Conservation (phyloP, 805 yeast species). For the Zygosaccharomyces pseudorouxii region DNA sequence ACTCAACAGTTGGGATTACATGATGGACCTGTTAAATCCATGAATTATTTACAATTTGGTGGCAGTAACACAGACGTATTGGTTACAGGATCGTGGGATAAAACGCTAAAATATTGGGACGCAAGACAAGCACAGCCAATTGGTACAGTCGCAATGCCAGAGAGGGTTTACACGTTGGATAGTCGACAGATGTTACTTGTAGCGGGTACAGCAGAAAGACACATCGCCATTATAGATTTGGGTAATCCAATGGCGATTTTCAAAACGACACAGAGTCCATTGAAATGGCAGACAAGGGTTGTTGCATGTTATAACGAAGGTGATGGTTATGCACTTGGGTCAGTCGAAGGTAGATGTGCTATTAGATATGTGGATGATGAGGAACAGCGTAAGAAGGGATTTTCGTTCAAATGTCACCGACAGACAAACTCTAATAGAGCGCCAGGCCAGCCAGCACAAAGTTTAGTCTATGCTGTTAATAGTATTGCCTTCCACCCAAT, state of each 20-base stretch:
- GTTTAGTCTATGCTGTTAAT: slow-evolving; percentile 73
- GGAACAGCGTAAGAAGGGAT: slow-evolving; percentile 67
- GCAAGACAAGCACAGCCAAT: slow-evolving; percentile 78
- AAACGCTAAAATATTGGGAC: slow-evolving; percentile 93
- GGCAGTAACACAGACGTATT: slow-evolving; percentile 73
- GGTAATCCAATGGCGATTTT: slow-evolving; percentile 79
- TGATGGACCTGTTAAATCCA: slow-evolving; percentile 69
- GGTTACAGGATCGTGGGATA: slow-evolving; percentile 96
- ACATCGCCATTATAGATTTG: slow-evolving; percentile 69
- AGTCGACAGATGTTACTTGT: slow-evolving; percentile 74
- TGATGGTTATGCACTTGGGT: slow-evolving; percentile 87
- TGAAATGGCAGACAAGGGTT: slow-evolving; percentile 84
- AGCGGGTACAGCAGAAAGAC: slow-evolving; percentile 91
- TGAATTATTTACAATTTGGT: slow-evolving; percentile 78
- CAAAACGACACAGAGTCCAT: slow-evolving; percentile 66
- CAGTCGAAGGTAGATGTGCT: slow-evolving; percentile 94
- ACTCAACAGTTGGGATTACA: slow-evolving; percentile 81
- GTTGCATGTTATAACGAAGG: slow-evolving; percentile 86
- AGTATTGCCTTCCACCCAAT: slow-evolving; percentile 81
- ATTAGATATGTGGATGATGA: slow-evolving; percentile 84
- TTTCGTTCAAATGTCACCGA: slow-evolving; percentile 93
- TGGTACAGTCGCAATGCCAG: slow-evolving; percentile 78
- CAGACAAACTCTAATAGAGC: slow-evolving; percentile 45
- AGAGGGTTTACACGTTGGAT: slow-evolving; percentile 88
- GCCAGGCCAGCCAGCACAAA: slow-evolving; percentile 49